Evolutionary conservation across 352 stramenopile species (phyloP).

Genomic region (Pythium aquatile): DNA sequence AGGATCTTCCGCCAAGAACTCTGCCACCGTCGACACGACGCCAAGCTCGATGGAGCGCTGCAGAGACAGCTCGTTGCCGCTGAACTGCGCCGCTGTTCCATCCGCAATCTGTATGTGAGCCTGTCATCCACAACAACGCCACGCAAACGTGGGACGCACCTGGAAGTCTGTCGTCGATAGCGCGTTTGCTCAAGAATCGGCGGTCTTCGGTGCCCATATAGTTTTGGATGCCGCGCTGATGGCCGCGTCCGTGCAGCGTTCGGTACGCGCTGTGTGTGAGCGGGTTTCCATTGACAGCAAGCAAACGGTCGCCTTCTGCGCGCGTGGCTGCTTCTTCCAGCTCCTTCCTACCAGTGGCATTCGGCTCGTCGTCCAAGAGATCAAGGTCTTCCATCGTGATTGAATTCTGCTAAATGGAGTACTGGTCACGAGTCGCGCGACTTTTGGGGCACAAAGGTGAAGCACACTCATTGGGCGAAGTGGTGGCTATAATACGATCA

Average conservation of each 20-base stretch:
- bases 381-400: constrained; percentile 16
- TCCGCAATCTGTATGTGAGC: background rate
- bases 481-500: constrained; percentile 10
- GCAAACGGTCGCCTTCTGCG: constrained; percentile 36
- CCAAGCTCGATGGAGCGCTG: constrained; percentile 63
- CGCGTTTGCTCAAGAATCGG: constrained; percentile 40
- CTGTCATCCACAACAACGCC: background rate
- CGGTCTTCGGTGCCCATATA: constrained; percentile 47
- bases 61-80: constrained; percentile 35
- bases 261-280: constrained; percentile 40
- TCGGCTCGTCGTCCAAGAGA: background rate
- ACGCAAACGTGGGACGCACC: constrained; percentile 10
- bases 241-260: constrained; percentile 24
- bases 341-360: background rate
- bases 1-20: constrained; percentile 13
- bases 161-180: constrained; percentile 31
- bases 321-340: constrained; percentile 2
- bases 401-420: background rate
- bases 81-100: constrained; percentile 32
- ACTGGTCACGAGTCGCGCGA: background rate
- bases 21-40: constrained; percentile 21
- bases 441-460: background rate
- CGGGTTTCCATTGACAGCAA: constrained; percentile 40
- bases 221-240: constrained; percentile 23
- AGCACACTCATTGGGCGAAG: background rate